Base-by-base conservation (phyloP, 1,139 yeast genomes). In the Hemisphaericaspora xylofermentans region DNA sequence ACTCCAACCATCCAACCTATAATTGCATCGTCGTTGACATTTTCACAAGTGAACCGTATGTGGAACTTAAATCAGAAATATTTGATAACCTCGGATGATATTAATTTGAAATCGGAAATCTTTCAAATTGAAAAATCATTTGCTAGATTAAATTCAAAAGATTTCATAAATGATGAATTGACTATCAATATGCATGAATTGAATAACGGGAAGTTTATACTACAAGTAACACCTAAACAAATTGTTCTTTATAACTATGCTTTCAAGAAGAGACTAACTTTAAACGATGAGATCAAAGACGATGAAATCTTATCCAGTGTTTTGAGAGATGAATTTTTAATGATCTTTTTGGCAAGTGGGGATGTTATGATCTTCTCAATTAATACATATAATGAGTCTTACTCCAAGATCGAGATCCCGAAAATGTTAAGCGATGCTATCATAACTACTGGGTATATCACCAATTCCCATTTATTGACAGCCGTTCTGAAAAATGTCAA, bases 161-260 rank as follows among this genome's bases (percentile, higher is more conserved):
- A 80, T 47, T 84, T 88, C 55, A 74, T 80, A 43, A 78, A 80
- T 45, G 74, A 80, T 43, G 82, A 80, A 31, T 66, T 75, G 10
- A 88, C 96, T 0, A 69, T 88, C 12, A 79, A 80, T 27, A 82
- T 87, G 54, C 86, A 80, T 32, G 80, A 79, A 42, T 63, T 84
- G 45, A 71, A 78, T 43, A 73, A 74, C 25, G 82, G 82, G 1
- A 76, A 80, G 46, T 72, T 78, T 46, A 79, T 88, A 36, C 74
- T 88, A 13, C 96, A 89, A 57, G 80, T 88, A 1, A 83, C 94
- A 1, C 78, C 86, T 0, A 75, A 77, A 35, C 82, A 80, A 44
- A 74, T 88, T 30, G 71, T 76, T 30, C 60, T 88, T 3, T 88
- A 81, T 57, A 87, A 84, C 53, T 68, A 80, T 39, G 76, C 76